Evolutionary conservation across 202 grass and related monocot genomes (phyloP).

Genomic region (Bolboschoenoplectus hybrid): DNA sequence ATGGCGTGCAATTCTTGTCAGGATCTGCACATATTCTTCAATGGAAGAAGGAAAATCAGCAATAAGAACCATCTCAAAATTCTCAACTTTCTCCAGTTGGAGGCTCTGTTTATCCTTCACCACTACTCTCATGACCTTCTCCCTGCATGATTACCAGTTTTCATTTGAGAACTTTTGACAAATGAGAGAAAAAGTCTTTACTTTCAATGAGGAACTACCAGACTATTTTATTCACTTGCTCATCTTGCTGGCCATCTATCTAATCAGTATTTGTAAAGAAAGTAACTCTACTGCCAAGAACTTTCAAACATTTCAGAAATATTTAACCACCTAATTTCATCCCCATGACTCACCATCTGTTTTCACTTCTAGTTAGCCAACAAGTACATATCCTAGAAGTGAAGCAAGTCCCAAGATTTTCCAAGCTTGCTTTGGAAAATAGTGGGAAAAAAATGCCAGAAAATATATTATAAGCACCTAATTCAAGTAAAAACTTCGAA

Average conservation of each 20-base stretch:
- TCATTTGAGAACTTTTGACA: background rate
- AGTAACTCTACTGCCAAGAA: background rate
- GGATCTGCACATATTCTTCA: slow-evolving; percentile 59
- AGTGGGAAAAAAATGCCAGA: background rate
- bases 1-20: slow-evolving; percentile 50
- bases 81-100: slow-evolving; percentile 37
- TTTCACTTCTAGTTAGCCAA: background rate
- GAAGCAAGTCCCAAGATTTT: background rate
- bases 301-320: background rate
- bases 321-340: background rate
- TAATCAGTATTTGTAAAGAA: background rate
- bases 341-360: background rate
- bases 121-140: slow-evolving; percentile 55
- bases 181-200: background rate
- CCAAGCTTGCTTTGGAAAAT: background rate
- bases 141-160: slow-evolving; percentile 43
- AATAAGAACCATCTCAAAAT: slow-evolving; percentile 62
- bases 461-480: slow-evolving; percentile 15
- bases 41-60: slow-evolving; percentile 60
- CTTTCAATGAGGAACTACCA: background rate
- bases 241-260: background rate
- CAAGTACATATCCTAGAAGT: background rate
- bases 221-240: too few relatives aligned
- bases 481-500: background rate
- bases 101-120: slow-evolving; percentile 63